Conservation (phyloP, 495 filamentous ascomycete genomes). For the Margaritispora aquatica region DNA sequence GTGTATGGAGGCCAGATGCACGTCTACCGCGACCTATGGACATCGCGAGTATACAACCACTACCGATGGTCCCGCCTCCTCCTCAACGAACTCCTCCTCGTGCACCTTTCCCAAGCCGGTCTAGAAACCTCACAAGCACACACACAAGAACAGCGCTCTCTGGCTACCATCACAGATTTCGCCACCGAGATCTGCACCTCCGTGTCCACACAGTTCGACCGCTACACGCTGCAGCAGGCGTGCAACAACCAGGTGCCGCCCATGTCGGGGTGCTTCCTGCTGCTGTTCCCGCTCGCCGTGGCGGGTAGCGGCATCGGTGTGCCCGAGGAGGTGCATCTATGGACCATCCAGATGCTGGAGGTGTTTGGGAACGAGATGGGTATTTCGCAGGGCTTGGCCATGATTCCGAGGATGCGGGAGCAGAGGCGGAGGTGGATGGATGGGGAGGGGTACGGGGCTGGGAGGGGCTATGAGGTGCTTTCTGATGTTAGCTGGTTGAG, state of each 20-base stretch:
- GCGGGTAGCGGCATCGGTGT: slow-evolving; percentile 26
- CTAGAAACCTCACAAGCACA: not conserved
- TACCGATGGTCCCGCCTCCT: slow-evolving; percentile 15
- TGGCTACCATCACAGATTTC: slow-evolving; percentile 7
- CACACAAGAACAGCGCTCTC: slow-evolving; percentile 5
- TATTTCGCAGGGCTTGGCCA: slow-evolving; percentile 14
- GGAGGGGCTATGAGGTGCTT: not conserved
- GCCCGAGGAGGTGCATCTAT: slow-evolving; percentile 27
- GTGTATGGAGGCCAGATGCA: slow-evolving; percentile 7
- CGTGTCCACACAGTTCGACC: slow-evolving; percentile 9
- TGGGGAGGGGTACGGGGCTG: not conserved
- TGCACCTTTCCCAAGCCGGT: slow-evolving; percentile 2
- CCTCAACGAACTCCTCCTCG: slow-evolving; percentile 9
- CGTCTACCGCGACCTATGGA: slow-evolving; percentile 13
- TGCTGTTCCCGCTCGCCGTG: slow-evolving; percentile 28
- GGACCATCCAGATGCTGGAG: slow-evolving; percentile 26
- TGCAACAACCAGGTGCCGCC: slow-evolving; percentile 12
- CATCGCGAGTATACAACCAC: slow-evolving; percentile 10
- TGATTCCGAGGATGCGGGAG: slow-evolving; percentile 6
- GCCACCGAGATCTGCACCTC: slow-evolving; percentile 17
- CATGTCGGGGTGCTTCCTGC: slow-evolving; percentile 27
- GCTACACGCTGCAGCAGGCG: not conserved
- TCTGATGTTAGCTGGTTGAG: not conserved
- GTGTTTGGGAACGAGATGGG: slow-evolving; percentile 29
- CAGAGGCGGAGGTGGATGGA: slow-evolving; percentile 10